These are phyloP conservation scores for Aspergillus nidulans DNA, from an alignment of 495 filamentous ascomycete genomes.

Conservation along the genomic window DNA sequence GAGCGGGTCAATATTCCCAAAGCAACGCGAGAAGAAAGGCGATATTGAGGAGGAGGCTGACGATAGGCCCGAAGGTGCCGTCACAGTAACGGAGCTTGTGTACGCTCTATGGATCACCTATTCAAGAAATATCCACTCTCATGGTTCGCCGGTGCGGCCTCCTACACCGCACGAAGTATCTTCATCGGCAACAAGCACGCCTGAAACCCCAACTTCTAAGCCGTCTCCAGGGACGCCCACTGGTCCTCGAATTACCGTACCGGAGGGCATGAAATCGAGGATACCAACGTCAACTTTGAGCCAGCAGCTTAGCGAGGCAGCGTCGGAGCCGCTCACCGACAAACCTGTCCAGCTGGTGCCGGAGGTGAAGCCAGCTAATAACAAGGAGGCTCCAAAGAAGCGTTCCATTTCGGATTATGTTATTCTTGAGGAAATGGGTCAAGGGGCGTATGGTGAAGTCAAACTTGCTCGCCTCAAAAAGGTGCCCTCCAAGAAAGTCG, in stretches of 20 bases:
- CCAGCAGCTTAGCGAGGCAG: slow-evolving; percentile 70
- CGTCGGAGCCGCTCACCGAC: slow-evolving; percentile 49
- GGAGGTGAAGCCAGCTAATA: slow-evolving; percentile 30
- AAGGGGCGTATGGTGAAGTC: slow-evolving; percentile 96
- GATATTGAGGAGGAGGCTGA: slow-evolving; percentile 29
- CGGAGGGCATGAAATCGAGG: slow-evolving; percentile 23
- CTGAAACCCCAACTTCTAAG: slow-evolving; percentile 15
- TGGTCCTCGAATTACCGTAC: slow-evolving; percentile 7
- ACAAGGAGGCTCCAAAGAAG: slow-evolving; percentile 48
- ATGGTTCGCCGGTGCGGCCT: slow-evolving; percentile 50
- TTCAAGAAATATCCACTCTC: slow-evolving; percentile 82
- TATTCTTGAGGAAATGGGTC: slow-evolving; percentile 97
- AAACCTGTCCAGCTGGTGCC: slow-evolving; percentile 41
- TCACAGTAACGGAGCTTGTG: slow-evolving; percentile 69
- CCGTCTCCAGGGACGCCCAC: slow-evolving; percentile 9
- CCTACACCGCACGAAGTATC: slow-evolving; percentile 26
- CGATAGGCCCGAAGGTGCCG: slow-evolving; percentile 36
- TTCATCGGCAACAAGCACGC: slow-evolving; percentile 17
- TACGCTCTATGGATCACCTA: slow-evolving; percentile 98
- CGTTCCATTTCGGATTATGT: slow-evolving; percentile 86
- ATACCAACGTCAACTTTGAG: slow-evolving; percentile 65
- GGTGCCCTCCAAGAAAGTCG: slow-evolving; percentile 70
- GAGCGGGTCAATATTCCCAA: slow-evolving; percentile 59
- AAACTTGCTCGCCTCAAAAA: slow-evolving; percentile 91
- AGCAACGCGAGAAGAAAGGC: slow-evolving; percentile 35